Percentiles rank a stretch among this genome's conserved stretches.
Conservation (phyloP, 2,329 filamentous ascomycete species). For the Stagonosporopsis rhizophila region DNA sequence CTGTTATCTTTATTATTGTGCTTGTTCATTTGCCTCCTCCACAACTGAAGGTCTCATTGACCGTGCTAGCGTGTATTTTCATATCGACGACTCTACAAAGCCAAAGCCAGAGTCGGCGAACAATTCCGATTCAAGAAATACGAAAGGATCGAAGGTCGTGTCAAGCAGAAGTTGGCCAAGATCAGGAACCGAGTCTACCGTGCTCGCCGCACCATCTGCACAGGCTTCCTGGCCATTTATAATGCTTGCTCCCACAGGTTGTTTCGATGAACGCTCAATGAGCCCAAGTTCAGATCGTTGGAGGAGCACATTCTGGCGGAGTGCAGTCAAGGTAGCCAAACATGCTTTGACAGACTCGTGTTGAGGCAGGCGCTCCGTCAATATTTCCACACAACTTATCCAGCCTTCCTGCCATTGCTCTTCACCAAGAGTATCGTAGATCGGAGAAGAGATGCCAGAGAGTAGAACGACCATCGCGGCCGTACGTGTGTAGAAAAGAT, state of each 20-base stretch:
- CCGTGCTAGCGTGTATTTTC: not conserved
- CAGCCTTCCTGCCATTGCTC: slow-evolving; percentile 8
- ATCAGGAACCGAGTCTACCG: not conserved
- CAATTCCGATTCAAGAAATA: not conserved
- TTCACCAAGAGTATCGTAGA: slow-evolving; percentile 2
- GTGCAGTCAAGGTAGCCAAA: slow-evolving; percentile 6
- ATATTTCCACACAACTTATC: not conserved
- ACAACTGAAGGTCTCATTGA: not conserved
- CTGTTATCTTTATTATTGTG: no score
- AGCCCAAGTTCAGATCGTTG: not conserved
- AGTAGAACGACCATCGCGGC: slow-evolving; percentile 17
- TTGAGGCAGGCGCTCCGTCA: slow-evolving; percentile 9
- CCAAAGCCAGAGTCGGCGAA: slow-evolving; percentile 9
- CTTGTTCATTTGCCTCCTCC: no score
- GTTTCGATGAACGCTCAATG: not conserved
- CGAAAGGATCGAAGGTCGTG: slow-evolving; percentile 3
- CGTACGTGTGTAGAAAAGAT: slow-evolving; percentile 18
- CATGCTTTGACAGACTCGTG: slow-evolving; percentile 12
- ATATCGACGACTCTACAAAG: not conserved
- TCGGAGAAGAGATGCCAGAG: slow-evolving; percentile 2
- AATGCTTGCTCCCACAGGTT: not conserved
- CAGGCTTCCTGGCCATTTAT: not conserved
- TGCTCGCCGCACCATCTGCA: not conserved
- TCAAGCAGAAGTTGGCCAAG: not conserved
- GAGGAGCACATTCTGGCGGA: slow-evolving; percentile 5